Conservation (phyloP, 2,329 filamentous ascomycete species). For the Elsinoe perseae region DNA sequence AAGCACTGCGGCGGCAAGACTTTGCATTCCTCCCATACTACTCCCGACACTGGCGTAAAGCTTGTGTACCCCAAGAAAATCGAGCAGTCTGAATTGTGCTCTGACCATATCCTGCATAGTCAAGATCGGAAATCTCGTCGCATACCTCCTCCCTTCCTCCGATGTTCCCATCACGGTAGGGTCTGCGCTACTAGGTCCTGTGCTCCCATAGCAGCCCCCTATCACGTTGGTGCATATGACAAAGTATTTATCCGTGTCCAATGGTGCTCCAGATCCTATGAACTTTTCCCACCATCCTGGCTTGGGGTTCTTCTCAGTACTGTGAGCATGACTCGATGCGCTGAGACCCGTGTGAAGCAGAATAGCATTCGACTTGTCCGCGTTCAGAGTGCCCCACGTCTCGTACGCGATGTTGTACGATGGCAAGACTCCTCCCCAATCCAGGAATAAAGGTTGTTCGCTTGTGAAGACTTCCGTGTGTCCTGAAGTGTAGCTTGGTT, state of each 20-base stretch:
- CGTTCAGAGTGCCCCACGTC: constrained; percentile 77
- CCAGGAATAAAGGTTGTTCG: constrained; percentile 65
- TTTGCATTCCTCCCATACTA: constrained; percentile 99
- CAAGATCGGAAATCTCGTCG: constrained; percentile 88
- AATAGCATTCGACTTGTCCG: constrained; percentile 77
- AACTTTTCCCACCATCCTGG: constrained; percentile 99
- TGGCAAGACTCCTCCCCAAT: constrained; percentile 90
- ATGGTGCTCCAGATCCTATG: constrained; percentile 74
- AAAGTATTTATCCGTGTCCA: constrained; percentile 88
- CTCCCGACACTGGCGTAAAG: constrained; percentile 89
- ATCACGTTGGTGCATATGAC: constrained; percentile 95
- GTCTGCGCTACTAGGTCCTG: constrained; percentile 79
- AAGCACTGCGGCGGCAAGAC: constrained; percentile 73
- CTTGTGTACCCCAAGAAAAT: constrained; percentile 65
- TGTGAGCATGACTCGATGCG: constrained; percentile 94
- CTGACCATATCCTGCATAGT: constrained; percentile 98
- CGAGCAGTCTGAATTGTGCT: constrained; percentile 84
- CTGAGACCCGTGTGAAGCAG: constrained; percentile 89
- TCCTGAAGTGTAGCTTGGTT: constrained; percentile 89
- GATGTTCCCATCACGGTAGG: constrained; percentile 38
- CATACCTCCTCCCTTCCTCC: constrained; percentile 78
- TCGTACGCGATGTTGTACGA: constrained; percentile 90
- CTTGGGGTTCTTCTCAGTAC: constrained; percentile 75
- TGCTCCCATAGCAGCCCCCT: constrained; percentile 92
- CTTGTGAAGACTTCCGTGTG: constrained; percentile 73